Evolutionary conservation across 176 grass and related monocot species (phyloP), one percentile per base, ranked within the genome.

Genomic region (Pontederia crassipes): DNA sequence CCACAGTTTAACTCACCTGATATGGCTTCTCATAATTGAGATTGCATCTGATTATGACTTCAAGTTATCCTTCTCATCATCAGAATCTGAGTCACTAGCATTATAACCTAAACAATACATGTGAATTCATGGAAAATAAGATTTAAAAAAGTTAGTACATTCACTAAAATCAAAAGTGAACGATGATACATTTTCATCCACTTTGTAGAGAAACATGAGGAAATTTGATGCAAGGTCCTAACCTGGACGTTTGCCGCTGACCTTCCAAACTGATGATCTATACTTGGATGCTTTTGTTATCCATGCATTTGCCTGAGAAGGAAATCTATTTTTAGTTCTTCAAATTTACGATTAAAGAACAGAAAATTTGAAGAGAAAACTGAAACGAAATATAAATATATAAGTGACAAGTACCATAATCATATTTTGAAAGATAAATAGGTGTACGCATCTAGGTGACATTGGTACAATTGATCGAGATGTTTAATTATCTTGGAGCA

Each of bases 81-180:
- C 92, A 32, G 87, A 81, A 73, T 85, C 87, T n/a, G 92, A 96
- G 70, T 96, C 92, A 67, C 92, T 91, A 68, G 86, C 87, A 88
- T 85, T 90, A 66, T 88, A 96, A 28, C 87, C 92, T 96, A 66
- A 46, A 71, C 69, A 61, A 74, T 45, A 73, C 69, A 65, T 9
- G 13, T 17, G 10, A 46, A 12, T 28, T 11, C 26, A 24, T 20
- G 20, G 8, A 46, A 66, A 15, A 2, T 1, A 50, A 48, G 20
- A 50, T 14, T 28, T 50, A 50, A 52, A 4, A 8, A 66, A 66
- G 8, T 2, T 77, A 83, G 47, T 40, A 29, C 57, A 46, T 32
- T 68, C 46, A 26, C 68, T 75, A 69, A 5, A 76, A 61, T 66
- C 57, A 55, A 73, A 68, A 59, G 32, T 40, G 32, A 40, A 40